phyloP scores from a whole-genome alignment of 2,329 filamentous ascomycete genomes.

The Coleophoma eucalyptorum region DNA sequence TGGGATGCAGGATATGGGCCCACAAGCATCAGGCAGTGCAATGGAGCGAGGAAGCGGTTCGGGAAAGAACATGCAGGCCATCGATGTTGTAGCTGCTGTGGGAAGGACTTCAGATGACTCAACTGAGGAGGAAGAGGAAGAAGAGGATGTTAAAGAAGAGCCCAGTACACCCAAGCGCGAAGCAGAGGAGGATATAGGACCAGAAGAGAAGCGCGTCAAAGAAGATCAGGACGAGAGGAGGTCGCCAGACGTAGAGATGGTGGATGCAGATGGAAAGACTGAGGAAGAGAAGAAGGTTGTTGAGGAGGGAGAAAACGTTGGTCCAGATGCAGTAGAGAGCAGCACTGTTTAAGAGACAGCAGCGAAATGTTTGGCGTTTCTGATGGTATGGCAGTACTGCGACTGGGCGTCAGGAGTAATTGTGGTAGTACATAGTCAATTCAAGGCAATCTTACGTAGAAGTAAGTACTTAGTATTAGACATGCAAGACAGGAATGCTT shows the following conservation, averaged over 20 bases:
- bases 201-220: slow-evolving; percentile 44
- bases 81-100: slow-evolving; percentile 59
- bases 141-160: slow-evolving; percentile 1
- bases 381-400: neutral
- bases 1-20: slow-evolving; percentile 81
- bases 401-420: no score
- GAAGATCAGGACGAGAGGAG: slow-evolving; percentile 29
- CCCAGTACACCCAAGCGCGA: slow-evolving; percentile 49
- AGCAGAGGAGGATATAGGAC: slow-evolving; percentile 42
- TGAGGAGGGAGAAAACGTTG: slow-evolving; percentile 13
- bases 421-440: no score
- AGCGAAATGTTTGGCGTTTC: neutral
- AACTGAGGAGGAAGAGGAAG: slow-evolving; percentile 25
- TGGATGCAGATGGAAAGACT: slow-evolving; percentile 15
- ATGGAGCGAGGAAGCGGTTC: slow-evolving; percentile 35
- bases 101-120: slow-evolving; percentile 42
- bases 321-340: slow-evolving; percentile 12
- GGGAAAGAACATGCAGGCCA: slow-evolving; percentile 47
- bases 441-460: no score
- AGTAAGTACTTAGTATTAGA: no score
- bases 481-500: no score
- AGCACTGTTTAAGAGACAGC: slow-evolving; percentile 11
- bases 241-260: slow-evolving; percentile 5
- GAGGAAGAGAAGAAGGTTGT: slow-evolving; percentile 11
- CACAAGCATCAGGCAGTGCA: slow-evolving; percentile 45